Base-by-base conservation (phyloP, 164 flowering plant species). In the Pachysandra terminalis region DNA sequence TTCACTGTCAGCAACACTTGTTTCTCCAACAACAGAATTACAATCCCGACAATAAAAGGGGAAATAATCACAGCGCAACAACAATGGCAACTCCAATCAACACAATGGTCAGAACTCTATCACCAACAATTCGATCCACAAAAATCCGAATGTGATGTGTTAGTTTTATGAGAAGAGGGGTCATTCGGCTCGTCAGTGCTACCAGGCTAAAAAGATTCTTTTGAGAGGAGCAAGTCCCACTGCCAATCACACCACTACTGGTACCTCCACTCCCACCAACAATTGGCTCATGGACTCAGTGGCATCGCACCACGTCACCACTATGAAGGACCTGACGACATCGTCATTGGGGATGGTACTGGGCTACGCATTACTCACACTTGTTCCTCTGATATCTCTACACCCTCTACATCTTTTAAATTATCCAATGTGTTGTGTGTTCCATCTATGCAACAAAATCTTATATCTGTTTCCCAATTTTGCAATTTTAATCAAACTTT, bases 401-500 rank as follows among this genome's bases (percentile, higher is more conserved):
- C 27, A 0, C 22, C 51, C 10, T 26, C 56, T 58, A 7, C 12
- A 3, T n/a, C 54, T 2, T 59, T 68, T 48, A 5, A 1, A 1
- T 16, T 69, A 4, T 10, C 45, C 45, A 40, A 40, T n/a, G n/a
- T n/a, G n/a, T n/a, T n/a, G n/a, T n/a, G n/a, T n/a, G n/a, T n/a
- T n/a, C n/a, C n/a, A n/a, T n/a, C n/a, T n/a, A n/a, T n/a, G n/a
- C n/a, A n/a, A n/a, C n/a, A n/a, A n/a, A n/a, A n/a, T n/a, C n/a
- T 40, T 40, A 40, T 40, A 40, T 40, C 45, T 10, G 45, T 40
- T 40, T 40, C 45, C 24, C 14, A 69, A 74, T 70, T 68, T 16
- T 65, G n/a, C 4, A 23, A 67, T 24, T 45, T 52, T 14, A 25
- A 40, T 40, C n/a, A n/a, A n/a, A n/a, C n/a, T n/a, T n/a, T n/a